These are phyloP conservation scores for Dispira simplex DNA, from an alignment of 192 early-diverging fungal genomes.

Conservation along the genomic window DNA sequence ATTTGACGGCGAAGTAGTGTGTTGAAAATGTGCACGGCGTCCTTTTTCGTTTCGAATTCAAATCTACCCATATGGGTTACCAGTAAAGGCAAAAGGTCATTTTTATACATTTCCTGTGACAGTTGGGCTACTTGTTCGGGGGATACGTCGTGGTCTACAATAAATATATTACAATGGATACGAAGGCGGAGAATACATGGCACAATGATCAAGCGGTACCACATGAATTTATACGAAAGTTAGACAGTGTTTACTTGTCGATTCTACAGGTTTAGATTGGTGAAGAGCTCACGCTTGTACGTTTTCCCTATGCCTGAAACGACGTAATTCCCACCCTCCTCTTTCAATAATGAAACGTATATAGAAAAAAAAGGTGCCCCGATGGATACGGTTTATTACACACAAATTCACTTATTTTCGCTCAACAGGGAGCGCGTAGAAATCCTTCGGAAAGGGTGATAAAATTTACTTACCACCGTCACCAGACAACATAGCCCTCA, in stretches of 20 bases:
- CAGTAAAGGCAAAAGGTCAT: slow-evolving; percentile 75
- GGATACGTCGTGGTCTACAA: slow-evolving; percentile 24
- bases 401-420: background rate
- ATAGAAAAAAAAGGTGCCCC: background rate
- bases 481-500: slow-evolving; percentile 90
- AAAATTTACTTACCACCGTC: slow-evolving; percentile 57
- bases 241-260: slow-evolving; percentile 35
- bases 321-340: background rate
- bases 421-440: background rate
- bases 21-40: slow-evolving; percentile 95
- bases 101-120: slow-evolving; percentile 89
- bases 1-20: slow-evolving; percentile 90
- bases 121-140: slow-evolving; percentile 89
- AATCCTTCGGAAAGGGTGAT: background rate
- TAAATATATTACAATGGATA: too few relatives aligned
- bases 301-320: background rate
- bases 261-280: slow-evolving; percentile 33
- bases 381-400: too few relatives aligned
- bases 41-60: slow-evolving; percentile 89
- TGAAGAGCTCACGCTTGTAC: background rate
- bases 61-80: slow-evolving; percentile 81
- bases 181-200: too few relatives aligned
- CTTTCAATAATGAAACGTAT: background rate
- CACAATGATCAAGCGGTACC: too few relatives aligned
- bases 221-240: slow-evolving; percentile 1